phyloP scores from a whole-genome alignment of 2,329 filamentous ascomycete genomes.

The Penicillium nordicum region DNA sequence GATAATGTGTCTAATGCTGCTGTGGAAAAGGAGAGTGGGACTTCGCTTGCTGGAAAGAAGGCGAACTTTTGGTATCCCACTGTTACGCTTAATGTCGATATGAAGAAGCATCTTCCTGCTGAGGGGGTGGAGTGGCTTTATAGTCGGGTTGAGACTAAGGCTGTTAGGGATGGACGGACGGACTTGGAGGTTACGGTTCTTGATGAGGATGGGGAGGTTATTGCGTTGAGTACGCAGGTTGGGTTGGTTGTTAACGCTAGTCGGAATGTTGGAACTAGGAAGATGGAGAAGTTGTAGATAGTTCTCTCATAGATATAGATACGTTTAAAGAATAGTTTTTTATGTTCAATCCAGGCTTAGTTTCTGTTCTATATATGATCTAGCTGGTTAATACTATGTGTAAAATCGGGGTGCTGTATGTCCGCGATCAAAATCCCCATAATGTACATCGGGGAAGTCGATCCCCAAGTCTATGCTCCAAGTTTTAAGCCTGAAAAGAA shows the following conservation, averaged over 20 bases:
- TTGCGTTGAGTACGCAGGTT: conserved; percentile 67
- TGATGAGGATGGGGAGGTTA: conserved; percentile 61
- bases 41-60: conserved; percentile 23
- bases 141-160: conserved; percentile 61
- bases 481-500: neutral
- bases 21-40: conserved; percentile 28
- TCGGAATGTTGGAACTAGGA: conserved; percentile 57
- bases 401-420: neutral
- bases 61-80: conserved; percentile 71
- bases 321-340: neutral
- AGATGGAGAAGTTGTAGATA: conserved; percentile 26
- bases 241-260: conserved; percentile 60
- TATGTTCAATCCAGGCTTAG: neutral
- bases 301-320: neutral
- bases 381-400: neutral
- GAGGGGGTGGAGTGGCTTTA: conserved; percentile 72
- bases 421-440: neutral
- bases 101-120: conserved; percentile 67
- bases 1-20: conserved; percentile 31
- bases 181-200: conserved; percentile 69
- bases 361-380: neutral
- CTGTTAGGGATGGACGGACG: conserved; percentile 67
- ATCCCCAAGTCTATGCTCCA: neutral
- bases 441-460: neutral
- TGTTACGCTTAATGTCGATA: conserved; percentile 68